Conservation (phyloP, 169 alveolate genomes). For the Hepatocystis sp. region DNA sequence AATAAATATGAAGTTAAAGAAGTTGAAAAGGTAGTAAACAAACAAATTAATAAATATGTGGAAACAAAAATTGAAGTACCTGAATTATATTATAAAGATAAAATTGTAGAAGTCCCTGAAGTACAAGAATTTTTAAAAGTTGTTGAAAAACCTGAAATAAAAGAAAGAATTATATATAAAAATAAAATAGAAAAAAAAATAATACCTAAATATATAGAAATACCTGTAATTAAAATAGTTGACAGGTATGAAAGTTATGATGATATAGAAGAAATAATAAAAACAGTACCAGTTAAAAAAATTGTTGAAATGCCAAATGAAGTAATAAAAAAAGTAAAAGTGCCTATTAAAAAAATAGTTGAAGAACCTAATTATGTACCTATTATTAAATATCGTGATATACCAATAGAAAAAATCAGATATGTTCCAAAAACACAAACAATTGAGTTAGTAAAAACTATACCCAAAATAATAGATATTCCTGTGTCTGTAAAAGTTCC, state of each 20-base stretch:
- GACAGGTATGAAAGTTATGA: slow-evolving; percentile 83
- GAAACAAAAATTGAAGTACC: slow-evolving; percentile 85
- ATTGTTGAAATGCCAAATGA: slow-evolving; percentile 85
- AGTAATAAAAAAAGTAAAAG: slow-evolving; percentile 81
- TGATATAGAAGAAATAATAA: slow-evolving; percentile 85
- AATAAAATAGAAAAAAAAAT: slow-evolving; percentile 84
- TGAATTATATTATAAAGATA: slow-evolving; percentile 82
- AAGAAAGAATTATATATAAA: slow-evolving; percentile 82
- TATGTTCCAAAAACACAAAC: slow-evolving; percentile 84
- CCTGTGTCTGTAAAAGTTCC: slow-evolving; percentile 86
- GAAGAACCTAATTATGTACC: slow-evolving; percentile 84
- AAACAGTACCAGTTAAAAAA: slow-evolving; percentile 82
- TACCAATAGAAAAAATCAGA: slow-evolving; percentile 84
- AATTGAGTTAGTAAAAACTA: slow-evolving; percentile 79
- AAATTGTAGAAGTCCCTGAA: slow-evolving; percentile 86
- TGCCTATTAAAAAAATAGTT: slow-evolving; percentile 82
- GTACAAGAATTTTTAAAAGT: slow-evolving; percentile 83
- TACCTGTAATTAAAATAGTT: slow-evolving; percentile 83
- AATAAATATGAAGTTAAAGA: slow-evolving; percentile 84
- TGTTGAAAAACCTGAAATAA: slow-evolving; percentile 80
- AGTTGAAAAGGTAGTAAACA: slow-evolving; percentile 82
- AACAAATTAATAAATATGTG: slow-evolving; percentile 83
- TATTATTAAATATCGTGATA: slow-evolving; percentile 83
- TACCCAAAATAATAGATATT: slow-evolving; percentile 83
- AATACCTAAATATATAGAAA: slow-evolving; percentile 86